Percentiles rank a stretch among this genome's conserved stretches.
Conservation (phyloP, 768 basidiomycete genomes). For the Pisolithus albus region DNA sequence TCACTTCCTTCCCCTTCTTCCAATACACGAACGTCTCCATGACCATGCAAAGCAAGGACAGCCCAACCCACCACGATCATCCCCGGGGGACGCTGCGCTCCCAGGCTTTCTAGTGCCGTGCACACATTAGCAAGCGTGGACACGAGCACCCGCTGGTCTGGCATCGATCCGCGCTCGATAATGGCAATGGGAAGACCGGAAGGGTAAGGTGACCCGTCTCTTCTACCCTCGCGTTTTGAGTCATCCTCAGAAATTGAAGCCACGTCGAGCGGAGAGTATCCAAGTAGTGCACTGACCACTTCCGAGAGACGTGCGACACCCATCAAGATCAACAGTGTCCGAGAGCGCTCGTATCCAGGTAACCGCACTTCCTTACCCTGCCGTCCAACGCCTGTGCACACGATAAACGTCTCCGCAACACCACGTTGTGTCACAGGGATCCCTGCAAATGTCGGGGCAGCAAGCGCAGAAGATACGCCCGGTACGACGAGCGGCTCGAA, state of each 20-base stretch:
- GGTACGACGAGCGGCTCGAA: conserved; percentile 83
- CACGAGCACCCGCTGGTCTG: conserved; percentile 80
- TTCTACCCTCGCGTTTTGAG: conserved; percentile 25
- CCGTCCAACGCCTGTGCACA: conserved; percentile 92
- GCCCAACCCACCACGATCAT: conserved; percentile 97
- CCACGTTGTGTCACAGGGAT: conserved; percentile 96
- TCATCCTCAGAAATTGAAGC: not conserved
- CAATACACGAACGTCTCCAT: conserved; percentile 65
- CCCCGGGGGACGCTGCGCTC: conserved; percentile 89
- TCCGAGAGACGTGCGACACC: conserved; percentile 81
- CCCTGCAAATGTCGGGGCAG: conserved; percentile 81
- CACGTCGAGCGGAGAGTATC: conserved; percentile 3
- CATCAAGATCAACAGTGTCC: conserved; percentile 88
- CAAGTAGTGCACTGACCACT: conserved; percentile 57
- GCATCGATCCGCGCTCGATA: conserved; percentile 90
- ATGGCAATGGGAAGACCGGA: conserved; percentile 78
- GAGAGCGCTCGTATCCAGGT: conserved; percentile 79
- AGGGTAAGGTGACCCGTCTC: conserved; percentile 62
- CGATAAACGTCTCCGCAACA: conserved; percentile 79
- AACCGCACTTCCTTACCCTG: conserved; percentile 74
- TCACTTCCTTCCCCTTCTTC: conserved; percentile 47
- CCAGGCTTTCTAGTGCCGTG: conserved; percentile 61
- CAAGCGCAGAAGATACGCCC: conserved; percentile 84
- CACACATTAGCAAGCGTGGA: conserved; percentile 73
- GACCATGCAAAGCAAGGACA: conserved; percentile 66